A percentile compares a stretch with the other conserved stretches of the same genome.
phyloP scores from a whole-genome alignment of 192 early-diverging fungal genomes.

The Backusella psychrophila region DNA sequence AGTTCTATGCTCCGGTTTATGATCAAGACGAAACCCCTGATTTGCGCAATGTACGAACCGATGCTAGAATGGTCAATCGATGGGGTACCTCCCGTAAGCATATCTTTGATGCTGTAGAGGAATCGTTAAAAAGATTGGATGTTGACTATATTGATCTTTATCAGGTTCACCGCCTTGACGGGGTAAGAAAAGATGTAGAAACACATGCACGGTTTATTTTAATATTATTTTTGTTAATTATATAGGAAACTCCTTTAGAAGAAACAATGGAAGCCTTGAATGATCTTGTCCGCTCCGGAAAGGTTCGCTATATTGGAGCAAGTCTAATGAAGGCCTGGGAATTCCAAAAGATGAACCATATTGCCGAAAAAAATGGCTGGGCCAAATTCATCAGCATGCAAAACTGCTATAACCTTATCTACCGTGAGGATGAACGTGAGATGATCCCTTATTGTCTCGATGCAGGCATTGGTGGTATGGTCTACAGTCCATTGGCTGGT shows the following conservation, averaged over 20 bases:
- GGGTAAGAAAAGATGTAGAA: background rate
- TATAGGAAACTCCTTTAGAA: conserved; percentile 52
- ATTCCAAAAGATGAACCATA: conserved; percentile 30
- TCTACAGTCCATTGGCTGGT: conserved; percentile 30
- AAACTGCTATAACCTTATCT: conserved; percentile 38
- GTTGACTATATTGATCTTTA: conserved; percentile 73
- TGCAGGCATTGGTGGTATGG: conserved; percentile 26
- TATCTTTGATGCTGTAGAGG: conserved; percentile 74
- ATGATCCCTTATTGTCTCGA: conserved; percentile 38
- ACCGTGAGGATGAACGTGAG: conserved; percentile 43
- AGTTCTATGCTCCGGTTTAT: conserved; percentile 50
- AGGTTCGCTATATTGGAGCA: conserved; percentile 47
- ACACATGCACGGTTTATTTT: background rate
- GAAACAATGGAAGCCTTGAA: conserved; percentile 71
- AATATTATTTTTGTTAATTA: background rate
- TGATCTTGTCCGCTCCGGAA: conserved; percentile 63
- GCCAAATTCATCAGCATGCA: conserved; percentile 23
- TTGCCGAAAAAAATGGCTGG: conserved; percentile 42
- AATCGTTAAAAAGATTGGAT: conserved; percentile 61
- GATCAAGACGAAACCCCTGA: conserved; percentile 38
- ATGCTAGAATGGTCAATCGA: conserved; percentile 50
- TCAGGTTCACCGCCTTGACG: conserved; percentile 70
- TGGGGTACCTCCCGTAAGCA: conserved; percentile 79
- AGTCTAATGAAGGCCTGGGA: conserved; percentile 42
- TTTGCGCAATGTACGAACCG: background rate